Conservation (phyloP, 2,329 filamentous ascomycete genomes). For the Aspergillus vadensis region DNA sequence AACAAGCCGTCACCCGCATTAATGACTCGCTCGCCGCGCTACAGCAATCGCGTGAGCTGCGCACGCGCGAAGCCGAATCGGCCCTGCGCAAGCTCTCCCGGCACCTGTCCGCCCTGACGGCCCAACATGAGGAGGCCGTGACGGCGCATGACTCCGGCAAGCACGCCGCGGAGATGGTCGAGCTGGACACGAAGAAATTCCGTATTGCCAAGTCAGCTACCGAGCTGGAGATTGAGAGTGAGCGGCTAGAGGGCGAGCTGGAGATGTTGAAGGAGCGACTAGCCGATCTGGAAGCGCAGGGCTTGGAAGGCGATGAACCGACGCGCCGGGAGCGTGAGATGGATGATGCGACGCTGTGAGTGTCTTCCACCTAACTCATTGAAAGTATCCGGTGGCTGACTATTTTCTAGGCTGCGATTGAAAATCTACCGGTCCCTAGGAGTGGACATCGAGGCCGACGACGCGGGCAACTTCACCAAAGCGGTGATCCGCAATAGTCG, state of each 20-base stretch:
- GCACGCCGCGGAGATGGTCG: conserved; percentile 81
- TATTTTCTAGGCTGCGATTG: conserved; percentile 65
- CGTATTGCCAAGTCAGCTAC: conserved; percentile 87
- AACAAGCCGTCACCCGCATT: conserved; percentile 78
- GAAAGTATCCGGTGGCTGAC: background rate
- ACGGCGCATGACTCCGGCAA: conserved; percentile 72
- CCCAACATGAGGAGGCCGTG: conserved; percentile 76
- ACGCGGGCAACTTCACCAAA: conserved; percentile 77
- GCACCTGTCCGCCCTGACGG: conserved; percentile 70
- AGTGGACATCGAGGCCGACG: conserved; percentile 83
- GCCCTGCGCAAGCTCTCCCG: conserved; percentile 73
- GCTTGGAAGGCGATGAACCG: conserved; percentile 70
- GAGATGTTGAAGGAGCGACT: conserved; percentile 73
- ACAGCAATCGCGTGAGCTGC: conserved; percentile 78
- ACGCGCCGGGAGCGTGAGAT: conserved; percentile 54
- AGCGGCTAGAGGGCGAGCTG: conserved; percentile 78
- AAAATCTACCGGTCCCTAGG: conserved; percentile 90
- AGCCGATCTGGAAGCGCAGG: conserved; percentile 82
- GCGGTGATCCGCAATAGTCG: conserved; percentile 82
- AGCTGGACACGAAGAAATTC: conserved; percentile 91
- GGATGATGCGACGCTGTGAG: conserved; percentile 53
- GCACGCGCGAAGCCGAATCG: conserved; percentile 69
- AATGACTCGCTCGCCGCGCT: conserved; percentile 80
- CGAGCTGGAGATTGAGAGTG: conserved; percentile 91
- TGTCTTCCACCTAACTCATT: conserved; percentile 7